Conservation (phyloP, 768 basidiomycete genomes). For the Thelephora aurantiotincta region DNA sequence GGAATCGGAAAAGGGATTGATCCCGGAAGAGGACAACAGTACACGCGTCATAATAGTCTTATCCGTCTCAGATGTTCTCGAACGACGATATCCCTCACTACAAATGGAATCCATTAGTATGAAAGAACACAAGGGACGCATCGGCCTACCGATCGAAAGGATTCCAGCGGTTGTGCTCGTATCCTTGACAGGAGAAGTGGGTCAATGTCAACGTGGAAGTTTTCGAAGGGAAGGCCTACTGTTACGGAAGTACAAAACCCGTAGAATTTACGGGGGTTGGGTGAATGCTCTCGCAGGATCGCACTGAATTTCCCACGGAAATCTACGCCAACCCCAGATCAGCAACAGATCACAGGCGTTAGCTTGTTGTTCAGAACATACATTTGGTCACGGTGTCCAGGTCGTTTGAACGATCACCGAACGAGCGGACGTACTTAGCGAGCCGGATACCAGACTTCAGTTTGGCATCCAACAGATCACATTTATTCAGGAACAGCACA, state of each 20-base stretch:
- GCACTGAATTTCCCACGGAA: slow-evolving; percentile 59
- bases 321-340: slow-evolving; percentile 22
- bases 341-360: not conserved
- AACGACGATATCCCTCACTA: slow-evolving; percentile 74
- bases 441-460: slow-evolving; percentile 50
- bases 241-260: slow-evolving; percentile 70
- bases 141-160: slow-evolving; percentile 52
- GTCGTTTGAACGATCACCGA: slow-evolving; percentile 54
- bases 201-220: not conserved
- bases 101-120: not conserved
- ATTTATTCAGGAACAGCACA: slow-evolving; percentile 74
- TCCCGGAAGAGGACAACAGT: too few species aligned
- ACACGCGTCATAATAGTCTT: slow-evolving; percentile 36
- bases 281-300: slow-evolving; percentile 66
- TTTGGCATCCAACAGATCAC: slow-evolving; percentile 58
- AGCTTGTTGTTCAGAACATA: slow-evolving; percentile 18
- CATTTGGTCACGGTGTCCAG: slow-evolving; percentile 54
- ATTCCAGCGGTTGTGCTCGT: slow-evolving; percentile 62
- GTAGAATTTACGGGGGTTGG: slow-evolving; percentile 61
- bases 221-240: slow-evolving; percentile 18
- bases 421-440: slow-evolving; percentile 57
- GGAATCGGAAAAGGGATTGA: too few species aligned
- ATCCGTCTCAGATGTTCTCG: slow-evolving; percentile 66
- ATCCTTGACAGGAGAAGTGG: slow-evolving; percentile 25
- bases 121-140: not conserved